Percentiles rank a stretch among this genome's conserved stretches.
phyloP scores from a whole-genome alignment of 225 moss, liverwort and hornwort species.

The Polytrichum formosum region DNA sequence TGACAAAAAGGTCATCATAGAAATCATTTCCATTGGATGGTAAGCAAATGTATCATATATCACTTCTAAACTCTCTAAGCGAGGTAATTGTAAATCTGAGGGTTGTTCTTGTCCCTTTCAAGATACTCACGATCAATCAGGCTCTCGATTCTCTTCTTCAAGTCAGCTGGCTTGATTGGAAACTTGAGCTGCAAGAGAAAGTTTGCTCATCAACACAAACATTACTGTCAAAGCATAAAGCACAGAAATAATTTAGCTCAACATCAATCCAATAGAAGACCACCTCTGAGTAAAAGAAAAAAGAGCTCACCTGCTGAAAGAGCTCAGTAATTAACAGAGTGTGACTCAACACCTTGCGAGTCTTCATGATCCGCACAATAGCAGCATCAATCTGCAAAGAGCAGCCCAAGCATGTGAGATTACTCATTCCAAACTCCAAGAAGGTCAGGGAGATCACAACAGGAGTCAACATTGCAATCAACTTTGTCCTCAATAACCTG shows the following conservation, averaged over 20 bases:
- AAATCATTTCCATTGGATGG: slow-evolving; percentile 21
- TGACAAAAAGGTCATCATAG: slow-evolving; percentile 1
- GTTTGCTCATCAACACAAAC: not conserved
- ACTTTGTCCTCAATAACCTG: slow-evolving; percentile 38
- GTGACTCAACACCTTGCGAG: slow-evolving; percentile 70
- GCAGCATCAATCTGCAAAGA: slow-evolving; percentile 60
- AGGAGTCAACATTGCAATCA: not conserved
- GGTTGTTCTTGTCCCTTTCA: slow-evolving; percentile 66
- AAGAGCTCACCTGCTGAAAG: slow-evolving; percentile 48
- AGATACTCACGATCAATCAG: slow-evolving; percentile 68
- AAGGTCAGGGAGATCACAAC: not conserved
- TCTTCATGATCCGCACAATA: slow-evolving; percentile 68
- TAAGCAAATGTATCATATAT: slow-evolving; percentile 37
- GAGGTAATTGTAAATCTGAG: slow-evolving; percentile 71
- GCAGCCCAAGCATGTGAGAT: not conserved
- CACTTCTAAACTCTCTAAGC: slow-evolving; percentile 42
- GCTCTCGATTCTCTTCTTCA: slow-evolving; percentile 73
- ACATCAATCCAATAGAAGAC: not conserved
- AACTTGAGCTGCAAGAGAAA: slow-evolving; percentile 49
- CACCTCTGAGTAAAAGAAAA: not conserved
- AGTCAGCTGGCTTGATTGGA: slow-evolving; percentile 65
- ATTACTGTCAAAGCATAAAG: not conserved
- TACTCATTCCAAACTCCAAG: not conserved
- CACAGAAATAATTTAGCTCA: not conserved
- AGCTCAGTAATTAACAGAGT: slow-evolving; percentile 65